Evolutionary conservation across 768 basidiomycete species (phyloP), one percentile per base, ranked within the genome.

Genomic region (Gautieria morchelliformis): DNA sequence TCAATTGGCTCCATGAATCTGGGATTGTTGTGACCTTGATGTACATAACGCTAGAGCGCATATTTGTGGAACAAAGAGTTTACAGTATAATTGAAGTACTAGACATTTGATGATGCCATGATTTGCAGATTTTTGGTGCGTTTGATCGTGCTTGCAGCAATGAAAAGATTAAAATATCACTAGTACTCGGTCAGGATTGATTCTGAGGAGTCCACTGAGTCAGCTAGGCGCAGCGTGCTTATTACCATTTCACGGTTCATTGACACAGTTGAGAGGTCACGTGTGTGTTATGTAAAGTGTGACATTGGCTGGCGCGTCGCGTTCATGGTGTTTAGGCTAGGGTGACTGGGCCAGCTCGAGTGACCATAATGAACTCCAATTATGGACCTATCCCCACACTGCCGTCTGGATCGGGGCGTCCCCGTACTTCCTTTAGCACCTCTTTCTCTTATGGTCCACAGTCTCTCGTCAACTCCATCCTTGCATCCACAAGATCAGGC

Each of bases 371-470:
- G 44, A 49, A 47, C 15, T n/a, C 54, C 22, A 49, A 57, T 30
- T 57, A 57, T 57, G 48, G 48, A 2, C 48, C 56, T 49, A 50
- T 57, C 14, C 45, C 53, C 27, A 39, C 24, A 17, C n/a, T 57
- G 15, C 47, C 56, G 10, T 57, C 56, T 32, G 46, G 56, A 10
- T 49, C 56, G 24, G 45, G 52, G 20, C 79, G 85, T 57, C 76
- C 78, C 57, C 78, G 87, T 54, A 76, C 76, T 49, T 90, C 89
- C 5, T 79, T 90, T 41, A 83, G 84, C 63, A 84, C 85, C 2
- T 87, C 88, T 3, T 90, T 92, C 71, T 91, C 90, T 0, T 88
- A 90, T 63, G 87, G 84, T 30, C 89, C 89, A 20, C 84, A 87
- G 64, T 81, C 81, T 11, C 77, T 91, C 27, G 77, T 89, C 27